phyloP scores from a whole-genome alignment of 371 early-diverging fungal species.

The Smittium mucronatum region DNA sequence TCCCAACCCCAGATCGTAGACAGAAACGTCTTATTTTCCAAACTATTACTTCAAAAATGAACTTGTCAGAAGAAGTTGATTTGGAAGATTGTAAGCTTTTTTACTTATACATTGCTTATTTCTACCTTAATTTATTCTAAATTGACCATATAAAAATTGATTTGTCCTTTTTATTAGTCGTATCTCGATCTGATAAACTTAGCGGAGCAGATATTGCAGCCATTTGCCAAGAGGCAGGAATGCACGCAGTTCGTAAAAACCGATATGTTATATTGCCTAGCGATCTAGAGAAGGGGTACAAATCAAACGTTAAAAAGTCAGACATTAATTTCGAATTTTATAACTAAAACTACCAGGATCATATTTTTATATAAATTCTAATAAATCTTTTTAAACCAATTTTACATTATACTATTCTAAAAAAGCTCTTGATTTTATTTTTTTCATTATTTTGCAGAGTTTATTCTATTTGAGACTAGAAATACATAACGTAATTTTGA shows the following conservation, averaged over 20 bases:
- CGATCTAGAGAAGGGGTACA: slow-evolving; percentile 98
- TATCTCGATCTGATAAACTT: slow-evolving; percentile 95
- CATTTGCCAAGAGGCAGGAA: slow-evolving; percentile 99
- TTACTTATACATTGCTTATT: too few relatives aligned
- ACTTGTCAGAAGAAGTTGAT: slow-evolving; percentile 95
- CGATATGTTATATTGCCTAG: slow-evolving; percentile 94
- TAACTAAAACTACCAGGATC: too few relatives aligned
- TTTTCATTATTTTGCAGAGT: too few relatives aligned
- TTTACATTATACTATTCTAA: too few relatives aligned
- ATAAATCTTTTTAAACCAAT: too few relatives aligned
- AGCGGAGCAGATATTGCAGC: slow-evolving; percentile 99
- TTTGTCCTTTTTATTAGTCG: slow-evolving; percentile 44
- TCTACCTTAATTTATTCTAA: too few relatives aligned
- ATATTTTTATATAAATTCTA: too few relatives aligned
- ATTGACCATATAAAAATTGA: too few relatives aligned
- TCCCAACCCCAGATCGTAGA: slow-evolving; percentile 98
- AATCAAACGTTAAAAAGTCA: slow-evolving; percentile 89
- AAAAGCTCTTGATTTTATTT: too few relatives aligned
- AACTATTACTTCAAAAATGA: slow-evolving; percentile 98
- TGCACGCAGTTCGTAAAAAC: slow-evolving; percentile 97
- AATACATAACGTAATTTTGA: too few relatives aligned
- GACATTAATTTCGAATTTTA: slow-evolving; percentile 95
- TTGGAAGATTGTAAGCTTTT: slow-evolving; percentile 65
- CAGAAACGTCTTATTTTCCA: slow-evolving; percentile 98
- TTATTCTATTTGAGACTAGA: too few relatives aligned